phyloP scores from a whole-genome alignment of 2,329 filamentous ascomycete genomes.

The Ceratocystis eucalypticola region DNA sequence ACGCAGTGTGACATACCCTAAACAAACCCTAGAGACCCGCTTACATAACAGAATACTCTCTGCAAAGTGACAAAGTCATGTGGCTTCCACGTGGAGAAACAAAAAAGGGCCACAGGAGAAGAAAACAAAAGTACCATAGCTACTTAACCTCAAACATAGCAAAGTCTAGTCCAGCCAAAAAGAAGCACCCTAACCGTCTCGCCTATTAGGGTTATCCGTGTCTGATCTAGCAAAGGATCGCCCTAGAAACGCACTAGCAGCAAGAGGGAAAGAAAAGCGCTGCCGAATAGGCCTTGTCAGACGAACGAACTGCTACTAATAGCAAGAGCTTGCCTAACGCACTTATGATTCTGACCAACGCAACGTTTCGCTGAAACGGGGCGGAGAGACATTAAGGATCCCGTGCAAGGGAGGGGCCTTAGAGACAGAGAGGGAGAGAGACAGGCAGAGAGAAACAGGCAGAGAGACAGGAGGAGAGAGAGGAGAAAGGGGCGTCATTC shows the following conservation, averaged over 20 bases:
- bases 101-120: neutral
- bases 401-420: neutral
- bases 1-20: neutral
- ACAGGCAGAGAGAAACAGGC: neutral
- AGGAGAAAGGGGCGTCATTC: neutral
- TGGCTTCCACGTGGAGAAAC: conserved; percentile 3
- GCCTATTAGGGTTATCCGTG: neutral
- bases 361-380: conserved; percentile 1
- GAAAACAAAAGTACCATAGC: neutral
- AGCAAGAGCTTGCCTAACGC: neutral
- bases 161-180: neutral
- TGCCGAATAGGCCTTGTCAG: neutral
- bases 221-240: neutral
- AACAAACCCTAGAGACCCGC: neutral
- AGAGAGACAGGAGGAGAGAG: neutral
- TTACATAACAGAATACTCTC: neutral
- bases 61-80: neutral
- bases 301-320: neutral
- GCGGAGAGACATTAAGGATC: neutral
- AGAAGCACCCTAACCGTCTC: neutral
- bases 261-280: neutral
- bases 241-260: neutral
- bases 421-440: neutral
- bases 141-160: neutral
- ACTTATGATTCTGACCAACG: neutral